A percentile compares a stretch with the other conserved stretches of the same genome.
phyloP scores from a whole-genome alignment of 805 yeast species.

The Pichia sporocuriosa region DNA sequence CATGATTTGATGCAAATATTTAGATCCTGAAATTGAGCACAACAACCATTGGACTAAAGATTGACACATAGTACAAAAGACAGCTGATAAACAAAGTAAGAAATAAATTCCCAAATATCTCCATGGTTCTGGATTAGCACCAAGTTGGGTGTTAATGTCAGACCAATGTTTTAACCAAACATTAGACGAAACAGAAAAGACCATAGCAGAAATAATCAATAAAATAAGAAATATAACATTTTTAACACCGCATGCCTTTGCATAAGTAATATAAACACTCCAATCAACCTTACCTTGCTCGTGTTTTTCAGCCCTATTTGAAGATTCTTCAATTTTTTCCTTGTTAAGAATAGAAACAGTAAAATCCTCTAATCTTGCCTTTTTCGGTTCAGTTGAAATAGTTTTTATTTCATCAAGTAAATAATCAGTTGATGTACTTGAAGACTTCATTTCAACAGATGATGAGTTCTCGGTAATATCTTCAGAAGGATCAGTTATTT shows the following conservation, averaged over 20 bases:
- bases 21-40: constrained; percentile 81
- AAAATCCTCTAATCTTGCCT: constrained; percentile 54
- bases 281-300: constrained; percentile 94
- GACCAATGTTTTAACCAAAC: constrained; percentile 98
- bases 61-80: constrained; percentile 56
- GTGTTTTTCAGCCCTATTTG: constrained; percentile 61
- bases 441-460: constrained; percentile 13
- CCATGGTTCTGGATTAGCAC: constrained; percentile 65
- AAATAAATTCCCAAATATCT: constrained; percentile 72
- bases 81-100: constrained; percentile 62
- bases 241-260: constrained; percentile 73
- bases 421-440: constrained; percentile 16
- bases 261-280: constrained; percentile 76
- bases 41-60: constrained; percentile 66
- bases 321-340: constrained; percentile 35
- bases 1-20: constrained; percentile 68
- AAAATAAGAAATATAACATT: constrained; percentile 53
- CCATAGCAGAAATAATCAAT: constrained; percentile 52
- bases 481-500: constrained; percentile 6
- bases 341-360: constrained; percentile 26
- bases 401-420: constrained; percentile 27
- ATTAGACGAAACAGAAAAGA: constrained; percentile 59
- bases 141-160: constrained; percentile 67
- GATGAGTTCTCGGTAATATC: constrained; percentile 15
- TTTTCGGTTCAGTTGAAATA: constrained; percentile 39